Evolutionary conservation across 2,329 filamentous ascomycete species (phyloP).

Genomic region (Ambrosiella cleistominuta): DNA sequence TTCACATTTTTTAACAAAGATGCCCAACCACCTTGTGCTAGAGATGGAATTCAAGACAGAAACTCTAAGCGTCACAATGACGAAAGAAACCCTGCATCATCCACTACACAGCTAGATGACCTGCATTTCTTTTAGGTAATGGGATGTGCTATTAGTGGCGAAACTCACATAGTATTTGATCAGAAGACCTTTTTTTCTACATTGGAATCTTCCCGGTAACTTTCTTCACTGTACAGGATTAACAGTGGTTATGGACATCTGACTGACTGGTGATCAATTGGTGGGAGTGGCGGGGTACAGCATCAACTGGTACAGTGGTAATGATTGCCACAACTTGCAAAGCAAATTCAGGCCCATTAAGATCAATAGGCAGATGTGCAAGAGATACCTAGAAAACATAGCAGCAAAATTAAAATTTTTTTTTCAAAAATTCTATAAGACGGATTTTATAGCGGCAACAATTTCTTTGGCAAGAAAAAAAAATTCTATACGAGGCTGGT

Average conservation of each 20-base stretch:
- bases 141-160: not conserved
- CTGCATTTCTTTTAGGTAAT: not conserved
- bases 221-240: too few species aligned
- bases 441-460: not conserved
- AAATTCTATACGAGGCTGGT: not conserved
- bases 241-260: too few species aligned
- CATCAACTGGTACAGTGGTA: too few species aligned
- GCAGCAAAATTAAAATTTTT: not conserved
- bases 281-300: too few species aligned
- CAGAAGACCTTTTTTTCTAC: not conserved
- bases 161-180: not conserved
- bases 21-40: not conserved
- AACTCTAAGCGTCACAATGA: not conserved
- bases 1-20: too few species aligned
- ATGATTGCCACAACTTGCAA: too few species aligned
- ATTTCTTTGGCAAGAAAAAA: not conserved
- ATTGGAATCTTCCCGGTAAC: not conserved
- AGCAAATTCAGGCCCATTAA: too few species aligned
- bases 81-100: not conserved
- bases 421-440: not conserved
- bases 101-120: not conserved
- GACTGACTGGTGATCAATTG: too few species aligned
- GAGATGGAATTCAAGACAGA: not conserved
- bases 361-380: too few species aligned
- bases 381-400: not conserved